Conservation (phyloP, 2,329 filamentous ascomycete species). For the Pestalotiopsis sp. region DNA sequence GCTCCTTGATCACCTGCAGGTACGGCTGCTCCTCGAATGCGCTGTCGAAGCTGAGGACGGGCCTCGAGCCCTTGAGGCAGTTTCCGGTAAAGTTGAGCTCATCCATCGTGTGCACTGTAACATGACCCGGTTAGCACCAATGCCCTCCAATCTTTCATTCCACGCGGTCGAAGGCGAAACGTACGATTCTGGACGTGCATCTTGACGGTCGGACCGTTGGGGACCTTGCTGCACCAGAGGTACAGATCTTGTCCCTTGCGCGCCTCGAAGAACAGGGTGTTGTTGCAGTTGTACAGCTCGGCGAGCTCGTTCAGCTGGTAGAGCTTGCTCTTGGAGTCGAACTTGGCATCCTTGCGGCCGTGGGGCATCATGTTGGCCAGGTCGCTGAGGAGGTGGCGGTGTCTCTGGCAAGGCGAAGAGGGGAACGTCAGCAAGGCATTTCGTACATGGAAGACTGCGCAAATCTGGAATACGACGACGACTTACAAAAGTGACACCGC, state of each 20-base stretch:
- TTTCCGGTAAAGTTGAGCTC: slow-evolving; percentile 97
- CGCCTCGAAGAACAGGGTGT: slow-evolving; percentile 92
- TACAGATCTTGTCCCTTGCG: slow-evolving; percentile 94
- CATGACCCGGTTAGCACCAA: not conserved
- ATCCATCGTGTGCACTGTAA: slow-evolving; percentile 89
- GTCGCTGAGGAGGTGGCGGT: slow-evolving; percentile 91
- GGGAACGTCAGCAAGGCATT: slow-evolving; percentile 8
- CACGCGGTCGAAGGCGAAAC: not conserved
- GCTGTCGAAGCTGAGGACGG: slow-evolving; percentile 88
- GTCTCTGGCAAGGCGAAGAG: slow-evolving; percentile 53
- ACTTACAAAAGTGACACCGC: slow-evolving; percentile 85
- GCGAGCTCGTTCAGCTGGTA: slow-evolving; percentile 76
- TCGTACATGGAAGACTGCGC: not conserved
- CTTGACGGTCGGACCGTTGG: slow-evolving; percentile 72
- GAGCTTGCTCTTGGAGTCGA: slow-evolving; percentile 92
- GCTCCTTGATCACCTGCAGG: slow-evolving; percentile 82
- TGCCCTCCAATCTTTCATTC: slow-evolving; percentile 17
- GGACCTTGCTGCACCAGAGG: slow-evolving; percentile 88
- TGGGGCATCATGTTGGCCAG: slow-evolving; percentile 88
- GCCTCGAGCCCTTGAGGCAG: slow-evolving; percentile 90
- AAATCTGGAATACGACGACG: not conserved
- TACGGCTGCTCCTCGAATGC: slow-evolving; percentile 83
- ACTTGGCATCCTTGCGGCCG: slow-evolving; percentile 91
- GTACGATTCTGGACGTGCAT: slow-evolving; percentile 74
- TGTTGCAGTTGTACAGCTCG: slow-evolving; percentile 89